Base-by-base conservation (phyloP, 2,329 filamentous ascomycete genomes). In the Rhinocladiella similis region DNA sequence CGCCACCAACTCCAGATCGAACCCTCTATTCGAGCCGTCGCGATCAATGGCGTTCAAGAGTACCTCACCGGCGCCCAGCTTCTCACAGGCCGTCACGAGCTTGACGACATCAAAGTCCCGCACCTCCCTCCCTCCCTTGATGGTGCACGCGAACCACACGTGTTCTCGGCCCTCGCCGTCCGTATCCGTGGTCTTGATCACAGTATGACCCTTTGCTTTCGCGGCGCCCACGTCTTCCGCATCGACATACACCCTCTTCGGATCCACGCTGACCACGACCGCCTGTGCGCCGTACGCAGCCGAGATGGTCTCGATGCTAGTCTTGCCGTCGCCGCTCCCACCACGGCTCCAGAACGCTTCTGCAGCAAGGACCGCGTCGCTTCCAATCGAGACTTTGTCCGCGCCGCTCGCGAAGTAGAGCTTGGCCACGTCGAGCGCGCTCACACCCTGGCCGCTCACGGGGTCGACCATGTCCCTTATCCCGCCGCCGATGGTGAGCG, bases 101-200 rank as follows among this genome's bases (percentile, higher is more conserved):
- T 97, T 89, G 13, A 92, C 84, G 14, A 97, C 94, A 70, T 97
- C 93, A 64, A 97, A 80, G 71, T 97, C 91, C 58, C 92, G 84
- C n/a, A 89, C 92, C 76, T 97, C 93, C 59, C 94, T 86, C 5
- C 94, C 94, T 46, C 94, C 94, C 76, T 93, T 95, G 77, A 96
- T 91, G 5, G 94, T 99, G 76, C 94, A 97, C 56, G 94, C 92
- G 72, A 97, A 99, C 93, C 93, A 99, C 77, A 91, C 96, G 73
- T 85, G 88, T 50, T 79, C 77, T 73, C 97, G 90, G 25, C 91
- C 91, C 16, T 60, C 27, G 19, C 89, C 86, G 7, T 92, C 91
- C 0, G 84, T 85, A 59, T 78, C 82, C 0, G 75, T 70, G 0
- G 93, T 96, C 68, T 81, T 77, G 68, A 97, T 77, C 13, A 87